Base-by-base conservation (phyloP, 2,329 filamentous ascomycete genomes). In the Sporothrix mexicana region DNA sequence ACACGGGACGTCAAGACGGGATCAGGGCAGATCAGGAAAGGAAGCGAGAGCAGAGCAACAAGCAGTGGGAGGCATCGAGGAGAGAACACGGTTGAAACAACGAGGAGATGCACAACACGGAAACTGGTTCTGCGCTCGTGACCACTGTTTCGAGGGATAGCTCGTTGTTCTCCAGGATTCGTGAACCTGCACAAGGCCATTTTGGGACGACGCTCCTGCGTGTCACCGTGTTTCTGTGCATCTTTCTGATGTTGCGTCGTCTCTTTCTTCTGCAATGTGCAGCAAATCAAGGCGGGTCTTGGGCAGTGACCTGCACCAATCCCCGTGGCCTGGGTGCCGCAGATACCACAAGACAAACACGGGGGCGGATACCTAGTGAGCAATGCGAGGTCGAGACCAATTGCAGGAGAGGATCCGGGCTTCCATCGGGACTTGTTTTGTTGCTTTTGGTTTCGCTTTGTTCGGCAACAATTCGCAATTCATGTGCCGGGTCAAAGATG, bases 161-260 rank as follows among this genome's bases (percentile, higher is more conserved):
- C 45, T 51, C 25, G 43, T 36, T n/a, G 25, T n/a, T n/a, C n/a
- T 17, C 53, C 47, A 45, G 73, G 74, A 73, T 73, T 73, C 61
- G 61, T 45, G 70, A 69, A 75, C 74, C 74, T 77, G 76, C 74
- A 76, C 62, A 57, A 69, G 70, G 71, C 67, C 72, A n/a, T 30
- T 70, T 74, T 55, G 64, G 74, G 72, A 72, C 49, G n/a, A 53
- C 5, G 15, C 1, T 69, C 30, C 43, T 55, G 7, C 12, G 43
- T 17, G 49, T 12, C 12, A 17, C 45, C 17, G 45, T 51, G 7
- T 25, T 36, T 51, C 45, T 20, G 45, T 49, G 64, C 45, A 30
- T 36, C 45, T 36, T 13, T 69, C 66, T 69, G 30, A 2, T 69
- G 66, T 23, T 67, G 45, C 23, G 15, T n/a, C 45, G 45, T 67